A percentile compares a stretch with the other conserved stretches of the same genome.
Evolutionary conservation across 192 early-diverging fungal genomes (phyloP).

Genomic region (Spinellus fusiger): DNA sequence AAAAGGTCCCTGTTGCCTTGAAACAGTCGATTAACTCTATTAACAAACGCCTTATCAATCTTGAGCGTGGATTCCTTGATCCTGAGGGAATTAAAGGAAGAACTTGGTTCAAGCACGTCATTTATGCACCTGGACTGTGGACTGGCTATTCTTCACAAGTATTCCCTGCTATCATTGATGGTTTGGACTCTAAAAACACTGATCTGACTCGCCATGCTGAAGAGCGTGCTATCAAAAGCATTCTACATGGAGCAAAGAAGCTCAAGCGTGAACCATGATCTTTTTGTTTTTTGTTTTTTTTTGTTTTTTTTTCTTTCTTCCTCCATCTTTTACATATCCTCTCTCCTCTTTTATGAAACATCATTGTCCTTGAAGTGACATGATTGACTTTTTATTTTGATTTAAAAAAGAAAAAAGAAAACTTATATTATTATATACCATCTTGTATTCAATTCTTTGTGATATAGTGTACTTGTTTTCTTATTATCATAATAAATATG

Average conservation of each 20-base stretch:
- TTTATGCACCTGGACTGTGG: conserved; percentile 49
- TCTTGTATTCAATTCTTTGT: no score
- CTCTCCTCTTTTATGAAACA: no score
- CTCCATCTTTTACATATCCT: no score
- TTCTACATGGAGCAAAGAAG: conserved; percentile 11
- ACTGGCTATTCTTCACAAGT: conserved; percentile 42
- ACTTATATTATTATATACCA: no score
- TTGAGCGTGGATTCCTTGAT: conserved; percentile 53
- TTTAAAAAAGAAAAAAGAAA: no score
- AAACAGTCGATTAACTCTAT: conserved; percentile 28
- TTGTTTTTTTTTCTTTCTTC: no score
- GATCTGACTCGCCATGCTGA: conserved; percentile 3
- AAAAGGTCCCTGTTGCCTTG: conserved; percentile 15
- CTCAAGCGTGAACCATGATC: no score
- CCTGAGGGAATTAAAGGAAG: conserved; percentile 48
- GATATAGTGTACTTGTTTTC: no score
- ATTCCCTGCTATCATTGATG: conserved; percentile 52
- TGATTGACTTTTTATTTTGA: no score
- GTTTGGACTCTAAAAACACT: conserved; percentile 12
- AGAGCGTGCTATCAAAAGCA: conserved; percentile 8
- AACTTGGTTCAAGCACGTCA: conserved; percentile 56
- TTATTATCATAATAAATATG: no score
- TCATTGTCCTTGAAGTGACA: no score
- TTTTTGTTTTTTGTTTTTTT: no score
- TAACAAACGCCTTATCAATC: conserved; percentile 38